phyloP scores from a whole-genome alignment of 176 grass and related monocot genomes.

The Tillandsia fasciculata region DNA sequence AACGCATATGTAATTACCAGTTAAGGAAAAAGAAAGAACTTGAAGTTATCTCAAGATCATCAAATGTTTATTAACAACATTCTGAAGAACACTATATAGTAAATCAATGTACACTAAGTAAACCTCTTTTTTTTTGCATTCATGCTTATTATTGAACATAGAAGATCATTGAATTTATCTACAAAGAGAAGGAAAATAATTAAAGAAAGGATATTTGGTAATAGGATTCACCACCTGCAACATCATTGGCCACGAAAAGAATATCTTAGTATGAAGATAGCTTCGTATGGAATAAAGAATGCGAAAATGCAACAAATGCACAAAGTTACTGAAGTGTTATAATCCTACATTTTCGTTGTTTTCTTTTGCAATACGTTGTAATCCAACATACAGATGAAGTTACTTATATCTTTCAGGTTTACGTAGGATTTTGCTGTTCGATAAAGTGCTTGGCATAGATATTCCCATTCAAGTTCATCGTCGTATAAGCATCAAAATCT shows the following conservation, averaged over 20 bases:
- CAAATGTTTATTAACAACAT: not conserved
- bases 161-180: not conserved
- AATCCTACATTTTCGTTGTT: not conserved
- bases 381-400: not conserved
- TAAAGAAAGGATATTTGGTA: conserved; percentile 81
- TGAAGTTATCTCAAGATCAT: not conserved
- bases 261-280: not conserved
- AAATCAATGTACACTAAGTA: no score
- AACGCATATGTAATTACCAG: conserved; percentile 64
- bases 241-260: not conserved
- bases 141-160: not conserved
- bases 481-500: not conserved
- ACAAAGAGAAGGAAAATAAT: conserved; percentile 3
- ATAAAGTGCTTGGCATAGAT: not conserved
- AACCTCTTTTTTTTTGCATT: no score
- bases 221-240: conserved; percentile 95
- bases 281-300: not conserved
- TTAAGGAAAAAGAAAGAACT: conserved; percentile 34
- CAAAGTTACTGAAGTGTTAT: not conserved
- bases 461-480: not conserved
- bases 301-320: not conserved
- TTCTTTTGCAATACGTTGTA: not conserved
- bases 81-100: no score
- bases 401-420: no score
- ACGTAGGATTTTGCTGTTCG: not conserved